Conservation (phyloP, 768 basidiomycete genomes). For the Rhodocollybia butyracea region DNA sequence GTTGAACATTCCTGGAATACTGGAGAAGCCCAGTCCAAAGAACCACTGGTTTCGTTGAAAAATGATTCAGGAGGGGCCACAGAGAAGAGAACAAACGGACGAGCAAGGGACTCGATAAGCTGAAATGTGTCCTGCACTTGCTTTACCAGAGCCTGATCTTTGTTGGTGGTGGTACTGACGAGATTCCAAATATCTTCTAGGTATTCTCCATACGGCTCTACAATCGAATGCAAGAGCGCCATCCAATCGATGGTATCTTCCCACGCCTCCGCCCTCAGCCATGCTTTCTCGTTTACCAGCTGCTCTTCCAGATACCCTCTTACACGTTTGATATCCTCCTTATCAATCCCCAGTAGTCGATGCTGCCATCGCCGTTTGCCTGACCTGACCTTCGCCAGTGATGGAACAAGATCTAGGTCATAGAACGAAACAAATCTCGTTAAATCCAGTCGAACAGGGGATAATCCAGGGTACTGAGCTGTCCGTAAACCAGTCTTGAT, state of each 20-base stretch:
- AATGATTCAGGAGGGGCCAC: too few species aligned
- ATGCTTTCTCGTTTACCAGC: not conserved
- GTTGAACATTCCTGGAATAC: not conserved
- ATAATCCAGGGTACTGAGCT: constrained; percentile 38
- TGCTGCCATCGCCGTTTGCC: constrained; percentile 31
- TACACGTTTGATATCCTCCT: constrained; percentile 22
- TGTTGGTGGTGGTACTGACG: not conserved
- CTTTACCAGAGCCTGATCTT: not conserved
- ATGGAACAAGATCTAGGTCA: constrained; percentile 33
- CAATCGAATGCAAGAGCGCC: not conserved
- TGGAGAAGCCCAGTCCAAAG: not conserved
- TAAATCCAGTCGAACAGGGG: constrained; percentile 39
- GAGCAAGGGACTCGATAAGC: not conserved
- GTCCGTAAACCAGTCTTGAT: constrained; percentile 21
- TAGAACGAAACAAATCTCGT: constrained; percentile 40
- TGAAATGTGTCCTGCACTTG: not conserved
- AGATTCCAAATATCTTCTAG: not conserved
- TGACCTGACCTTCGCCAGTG: constrained; percentile 25
- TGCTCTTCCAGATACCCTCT: constrained; percentile 20
- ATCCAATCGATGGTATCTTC: not conserved
- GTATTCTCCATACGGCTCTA: not conserved
- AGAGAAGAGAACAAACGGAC: not conserved
- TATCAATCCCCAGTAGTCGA: constrained; percentile 27
- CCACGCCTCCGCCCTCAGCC: not conserved
- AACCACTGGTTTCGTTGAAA: not conserved